These are phyloP conservation scores for Tuber umbilicatum DNA, from an alignment of 495 filamentous ascomycete genomes.

Conservation along the genomic window DNA sequence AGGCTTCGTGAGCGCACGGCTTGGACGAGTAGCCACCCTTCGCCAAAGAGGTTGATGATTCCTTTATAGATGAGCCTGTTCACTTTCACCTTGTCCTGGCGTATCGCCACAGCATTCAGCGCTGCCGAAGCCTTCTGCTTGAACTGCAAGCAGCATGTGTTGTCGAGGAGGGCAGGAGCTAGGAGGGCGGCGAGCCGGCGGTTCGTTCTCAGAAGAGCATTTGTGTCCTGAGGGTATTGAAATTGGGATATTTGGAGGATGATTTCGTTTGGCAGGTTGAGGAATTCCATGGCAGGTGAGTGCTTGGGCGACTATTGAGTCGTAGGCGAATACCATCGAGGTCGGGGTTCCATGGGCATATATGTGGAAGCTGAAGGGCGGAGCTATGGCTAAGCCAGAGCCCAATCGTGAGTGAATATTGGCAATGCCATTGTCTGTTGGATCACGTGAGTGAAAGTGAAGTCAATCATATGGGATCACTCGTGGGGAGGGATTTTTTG, in stretches of 20 bases:
- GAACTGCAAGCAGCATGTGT: not conserved
- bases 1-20: conserved; percentile 7
- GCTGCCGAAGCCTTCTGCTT: not conserved
- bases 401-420: not conserved
- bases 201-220: conserved; percentile 20
- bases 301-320: not conserved
- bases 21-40: not conserved
- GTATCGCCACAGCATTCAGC: not conserved
- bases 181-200: conserved; percentile 25
- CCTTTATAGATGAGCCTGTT: conserved; percentile 1
- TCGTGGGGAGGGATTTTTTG: not conserved
- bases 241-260: conserved; percentile 26
- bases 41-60: not conserved
- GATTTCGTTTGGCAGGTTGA: conserved; percentile 25
- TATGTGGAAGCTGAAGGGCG: not conserved
- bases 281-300: conserved; percentile 16
- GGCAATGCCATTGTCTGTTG: not conserved
- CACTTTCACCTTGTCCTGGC: not conserved
- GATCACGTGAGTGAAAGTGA: not conserved
- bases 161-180: conserved; percentile 14
- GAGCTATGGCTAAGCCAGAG: not conserved
- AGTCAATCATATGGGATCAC: not conserved
- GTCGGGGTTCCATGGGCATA: not conserved
- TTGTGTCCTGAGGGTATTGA: conserved; percentile 15
- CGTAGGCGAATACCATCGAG: not conserved